Base-by-base conservation (phyloP, 2,329 filamentous ascomycete species). In the Endocalyx cinctus region DNA sequence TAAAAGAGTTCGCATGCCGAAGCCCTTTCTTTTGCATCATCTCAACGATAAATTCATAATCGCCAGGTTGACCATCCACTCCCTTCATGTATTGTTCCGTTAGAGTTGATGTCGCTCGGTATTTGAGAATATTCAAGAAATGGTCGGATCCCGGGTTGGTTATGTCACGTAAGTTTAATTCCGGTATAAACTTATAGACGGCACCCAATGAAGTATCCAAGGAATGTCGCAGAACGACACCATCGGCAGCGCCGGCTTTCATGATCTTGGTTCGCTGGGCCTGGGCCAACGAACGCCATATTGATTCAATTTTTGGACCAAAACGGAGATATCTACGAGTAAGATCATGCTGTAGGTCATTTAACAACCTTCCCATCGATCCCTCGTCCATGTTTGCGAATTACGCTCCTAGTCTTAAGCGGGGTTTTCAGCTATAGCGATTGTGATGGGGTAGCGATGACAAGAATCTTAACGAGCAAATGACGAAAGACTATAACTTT, bases 81-180 rank as follows among this genome's bases (percentile, higher is more conserved):
- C 59, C 60, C 6, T 34, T 7, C 4, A 18, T 6, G 34, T 63
- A 67, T 37, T 67, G 63, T 2, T 62, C 41, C 2, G 31, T 16
- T 4, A 66, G 42, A 0, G 54, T 36, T 1, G 34, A 57, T 1
- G 57, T 62, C 22, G 59, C 58, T 6, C 66, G 55, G 22, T 64
- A 45, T 16, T 60, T 56, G 4, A 72, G 38, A 5, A 64, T 41
- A 10, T 59, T 46, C 2, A 70, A 48, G 4, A 69, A 35, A 16
- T 43, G 54, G n/a, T 66, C 52, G 0, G 65, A 55, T 2, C 45
- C 48, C 0, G 58, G 48, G 1, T 51, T 43, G 4, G 60, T 43
- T 3, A 70, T 47, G 16, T 71, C 63, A 6, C 46, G 52, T 1
- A 71, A 34, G 35, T 72, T 70, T 55, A 56, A 61, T 29, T 71